Base-by-base conservation (phyloP, 768 basidiomycete species). In the Pisolithus tinctorius region DNA sequence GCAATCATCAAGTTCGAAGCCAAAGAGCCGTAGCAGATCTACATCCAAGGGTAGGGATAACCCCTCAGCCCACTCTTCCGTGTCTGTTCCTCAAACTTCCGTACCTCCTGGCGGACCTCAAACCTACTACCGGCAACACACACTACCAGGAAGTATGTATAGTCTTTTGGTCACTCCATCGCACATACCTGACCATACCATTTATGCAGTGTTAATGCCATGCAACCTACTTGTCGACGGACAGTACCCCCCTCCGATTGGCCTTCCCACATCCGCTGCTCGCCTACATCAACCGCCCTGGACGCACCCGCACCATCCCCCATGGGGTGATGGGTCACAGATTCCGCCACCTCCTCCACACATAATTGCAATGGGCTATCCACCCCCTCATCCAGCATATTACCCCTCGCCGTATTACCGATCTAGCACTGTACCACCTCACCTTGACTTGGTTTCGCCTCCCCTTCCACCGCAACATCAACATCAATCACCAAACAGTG, bases 61-160 rank as follows among this genome's bases (percentile, higher is more conserved):
- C 45, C 56, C 55, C 51, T 49, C 67, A 20, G 55, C 50, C 31
- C 63, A 55, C 50, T 67, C 70, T 17, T 51, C 58, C 27, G 51
- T 63, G 16, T 58, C 69, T 30, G 71, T 74, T 4, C 69, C 80
- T 43, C 61, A 63, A 3, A 52, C 62, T 53, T 57, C 58, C 53
- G 61, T 63, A 39, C 65, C 60, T 44, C 69, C 69, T 9, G 57
- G 62, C 1, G 65, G 67, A n/a, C 60, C 68, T n/a, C 76, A 78
- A 17, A 80, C 77, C 56, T 84, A 86, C 63, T 86, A 86, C 61
- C 78, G 82, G 34, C 78, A 77, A 60, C 84, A 86, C 55, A 83
- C 82, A 20, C 72, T 74, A 47, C 75, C 69, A 46, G 71, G 80
- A 72, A 60, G 65, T 67, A 54, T 44, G 65, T 56, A n/a, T 10